Percentiles rank a stretch among this genome's conserved stretches.
Evolutionary conservation across 106 monocot genomes (phyloP).

Genomic region (Acanthochlamys bracteata): DNA sequence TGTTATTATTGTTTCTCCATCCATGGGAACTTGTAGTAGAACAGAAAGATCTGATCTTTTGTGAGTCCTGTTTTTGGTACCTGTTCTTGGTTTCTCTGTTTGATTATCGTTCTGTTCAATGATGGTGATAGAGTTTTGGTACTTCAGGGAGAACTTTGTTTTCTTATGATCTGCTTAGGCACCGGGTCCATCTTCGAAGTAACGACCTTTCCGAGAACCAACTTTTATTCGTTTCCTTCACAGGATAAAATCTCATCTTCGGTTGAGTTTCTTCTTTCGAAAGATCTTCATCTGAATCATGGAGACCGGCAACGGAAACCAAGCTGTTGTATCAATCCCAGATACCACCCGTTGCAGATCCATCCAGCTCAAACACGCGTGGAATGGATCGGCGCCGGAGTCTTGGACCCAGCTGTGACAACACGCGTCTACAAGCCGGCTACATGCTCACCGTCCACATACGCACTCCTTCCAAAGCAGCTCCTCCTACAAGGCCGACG

Average conservation of each 20-base stretch:
- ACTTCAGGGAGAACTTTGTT: no score
- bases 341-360: constrained; percentile 19
- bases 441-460: constrained; percentile 35
- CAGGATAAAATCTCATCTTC: no score
- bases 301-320: background rate
- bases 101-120: no score
- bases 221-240: background rate
- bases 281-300: background rate
- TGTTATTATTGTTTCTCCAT: no score
- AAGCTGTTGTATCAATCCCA: background rate
- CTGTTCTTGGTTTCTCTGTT: no score
- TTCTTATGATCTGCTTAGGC: no score
- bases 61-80: no score
- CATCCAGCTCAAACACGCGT: constrained; percentile 12
- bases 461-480: constrained; percentile 33
- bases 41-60: no score
- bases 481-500: constrained; percentile 21
- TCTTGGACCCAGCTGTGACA: constrained; percentile 52
- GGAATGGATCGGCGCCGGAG: constrained; percentile 20
- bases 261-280: background rate
- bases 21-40: no score
- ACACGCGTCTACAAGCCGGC: constrained; percentile 26
- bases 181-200: no score
- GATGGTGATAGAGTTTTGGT: no score
- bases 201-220: no score